Conservation (phyloP, 164 flowering plant species). For the Euptelea pleiosperma region DNA sequence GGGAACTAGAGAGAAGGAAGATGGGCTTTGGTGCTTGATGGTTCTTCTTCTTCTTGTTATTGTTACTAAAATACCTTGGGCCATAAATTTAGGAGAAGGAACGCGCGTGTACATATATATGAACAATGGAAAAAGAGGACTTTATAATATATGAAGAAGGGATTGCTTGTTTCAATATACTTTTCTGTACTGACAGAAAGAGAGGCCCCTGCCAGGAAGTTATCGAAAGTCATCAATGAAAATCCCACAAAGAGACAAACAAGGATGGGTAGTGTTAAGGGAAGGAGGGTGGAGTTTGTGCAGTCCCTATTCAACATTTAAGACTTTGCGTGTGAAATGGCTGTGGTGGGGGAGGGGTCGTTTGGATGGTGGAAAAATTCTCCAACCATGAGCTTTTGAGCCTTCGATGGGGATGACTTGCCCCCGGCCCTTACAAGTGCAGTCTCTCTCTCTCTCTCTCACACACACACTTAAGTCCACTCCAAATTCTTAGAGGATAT, state of each 20-base stretch:
- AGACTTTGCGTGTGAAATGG: constrained; percentile 47
- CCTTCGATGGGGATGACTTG: no score
- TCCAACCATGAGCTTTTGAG: background rate
- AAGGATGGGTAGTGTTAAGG: constrained; percentile 21
- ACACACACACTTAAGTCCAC: no score
- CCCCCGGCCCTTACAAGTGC: no score
- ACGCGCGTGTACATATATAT: background rate
- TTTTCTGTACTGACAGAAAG: constrained; percentile 25
- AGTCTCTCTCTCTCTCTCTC: no score
- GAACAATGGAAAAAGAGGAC: constrained; percentile 3
- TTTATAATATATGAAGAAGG: constrained; percentile 8
- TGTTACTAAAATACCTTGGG: constrained; percentile 7
- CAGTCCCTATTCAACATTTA: constrained; percentile 39
- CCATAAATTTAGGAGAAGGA: background rate
- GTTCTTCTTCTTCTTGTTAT: constrained; percentile 5
- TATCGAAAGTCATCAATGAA: constrained; percentile 24
- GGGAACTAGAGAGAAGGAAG: constrained; percentile 18
- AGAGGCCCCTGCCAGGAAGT: constrained; percentile 25
- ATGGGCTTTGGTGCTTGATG: constrained; percentile 4
- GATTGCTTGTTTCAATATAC: constrained; percentile 31
- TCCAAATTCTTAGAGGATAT: no score
- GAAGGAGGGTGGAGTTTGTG: background rate
- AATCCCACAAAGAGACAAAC: constrained; percentile 41
- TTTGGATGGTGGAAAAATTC: no score
- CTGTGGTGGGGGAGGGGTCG: constrained; percentile 1